These are phyloP conservation scores for Chaetomium sp. DNA, from an alignment of 2,329 filamentous ascomycete species.

Conservation along the genomic window DNA sequence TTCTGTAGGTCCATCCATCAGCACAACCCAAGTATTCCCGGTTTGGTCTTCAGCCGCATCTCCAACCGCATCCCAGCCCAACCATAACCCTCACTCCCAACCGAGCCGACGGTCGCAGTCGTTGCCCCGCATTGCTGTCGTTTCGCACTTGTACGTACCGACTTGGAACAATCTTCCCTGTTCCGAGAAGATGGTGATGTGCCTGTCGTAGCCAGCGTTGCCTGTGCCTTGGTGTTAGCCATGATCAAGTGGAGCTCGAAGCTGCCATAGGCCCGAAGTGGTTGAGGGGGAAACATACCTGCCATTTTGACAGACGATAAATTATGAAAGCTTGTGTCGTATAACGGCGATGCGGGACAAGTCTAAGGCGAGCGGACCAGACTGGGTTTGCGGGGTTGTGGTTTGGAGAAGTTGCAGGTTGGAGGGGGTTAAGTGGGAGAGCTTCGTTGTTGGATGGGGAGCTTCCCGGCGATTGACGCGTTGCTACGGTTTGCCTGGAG, in stretches of 20 bases:
- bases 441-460: conserved; percentile 36
- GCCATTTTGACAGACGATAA: conserved; percentile 33
- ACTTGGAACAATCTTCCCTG: conserved; percentile 99
- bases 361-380: neutral
- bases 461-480: conserved; percentile 38
- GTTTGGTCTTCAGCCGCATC: neutral
- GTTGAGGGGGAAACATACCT: conserved; percentile 31
- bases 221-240: conserved; percentile 30
- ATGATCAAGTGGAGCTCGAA: conserved; percentile 26
- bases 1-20: conserved; percentile 60
- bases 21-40: conserved; percentile 13
- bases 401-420: conserved; percentile 14
- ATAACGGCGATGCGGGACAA: neutral
- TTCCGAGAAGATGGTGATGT: conserved; percentile 99
- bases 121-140: neutral
- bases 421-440: conserved; percentile 33
- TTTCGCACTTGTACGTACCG: conserved; percentile 64
- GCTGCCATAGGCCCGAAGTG: conserved; percentile 15
- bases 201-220: conserved; percentile 73
- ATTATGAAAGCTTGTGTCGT: conserved; percentile 11
- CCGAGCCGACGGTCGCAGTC: neutral
- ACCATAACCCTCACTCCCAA: neutral
- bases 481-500: conserved; percentile 44
- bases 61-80: neutral
- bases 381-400: conserved; percentile 12